Conservation (phyloP, 2,329 filamentous ascomycete species). For the Neopestalotiopsis sp. region DNA sequence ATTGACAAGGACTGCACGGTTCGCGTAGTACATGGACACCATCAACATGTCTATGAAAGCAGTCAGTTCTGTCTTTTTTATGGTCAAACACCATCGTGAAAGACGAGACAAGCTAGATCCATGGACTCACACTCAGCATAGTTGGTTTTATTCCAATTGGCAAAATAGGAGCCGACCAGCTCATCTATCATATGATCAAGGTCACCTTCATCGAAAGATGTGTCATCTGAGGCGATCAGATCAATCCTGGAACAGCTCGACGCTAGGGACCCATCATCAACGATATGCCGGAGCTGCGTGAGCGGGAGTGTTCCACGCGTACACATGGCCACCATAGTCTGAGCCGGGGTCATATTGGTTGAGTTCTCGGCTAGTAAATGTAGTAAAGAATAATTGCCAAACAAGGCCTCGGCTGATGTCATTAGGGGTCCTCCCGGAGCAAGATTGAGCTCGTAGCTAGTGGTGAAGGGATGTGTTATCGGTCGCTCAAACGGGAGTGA, state of each 20-base stretch:
- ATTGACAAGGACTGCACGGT: constrained; percentile 21
- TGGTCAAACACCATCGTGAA: no score
- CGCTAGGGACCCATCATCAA: neutral
- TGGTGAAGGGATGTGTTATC: constrained; percentile 16
- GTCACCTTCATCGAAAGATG: neutral
- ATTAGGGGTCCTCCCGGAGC: constrained; percentile 20
- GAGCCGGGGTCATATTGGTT: constrained; percentile 18
- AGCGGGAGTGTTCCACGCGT: constrained; percentile 23
- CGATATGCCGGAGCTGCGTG: constrained; percentile 15
- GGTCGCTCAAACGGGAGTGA: constrained; percentile 7
- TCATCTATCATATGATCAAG: constrained; percentile 13
- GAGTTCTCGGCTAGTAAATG: constrained; percentile 18
- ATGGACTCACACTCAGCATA: constrained; percentile 19
- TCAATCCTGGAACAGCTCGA: constrained; percentile 8
- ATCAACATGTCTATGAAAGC: constrained; percentile 17
- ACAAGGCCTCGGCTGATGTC: constrained; percentile 22
- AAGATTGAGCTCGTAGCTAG: constrained; percentile 6
- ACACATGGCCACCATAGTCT: constrained; percentile 19
- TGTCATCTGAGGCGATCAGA: neutral
- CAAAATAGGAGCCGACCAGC: constrained; percentile 17
- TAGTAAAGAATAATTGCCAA: constrained; percentile 24
- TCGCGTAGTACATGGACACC: constrained; percentile 25
- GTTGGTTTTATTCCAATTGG: constrained; percentile 16
- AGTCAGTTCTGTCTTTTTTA: neutral
- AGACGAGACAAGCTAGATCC: neutral